These are phyloP conservation scores for Sabuloglossum arenarium DNA, from an alignment of 495 filamentous ascomycete species.

Conservation along the genomic window DNA sequence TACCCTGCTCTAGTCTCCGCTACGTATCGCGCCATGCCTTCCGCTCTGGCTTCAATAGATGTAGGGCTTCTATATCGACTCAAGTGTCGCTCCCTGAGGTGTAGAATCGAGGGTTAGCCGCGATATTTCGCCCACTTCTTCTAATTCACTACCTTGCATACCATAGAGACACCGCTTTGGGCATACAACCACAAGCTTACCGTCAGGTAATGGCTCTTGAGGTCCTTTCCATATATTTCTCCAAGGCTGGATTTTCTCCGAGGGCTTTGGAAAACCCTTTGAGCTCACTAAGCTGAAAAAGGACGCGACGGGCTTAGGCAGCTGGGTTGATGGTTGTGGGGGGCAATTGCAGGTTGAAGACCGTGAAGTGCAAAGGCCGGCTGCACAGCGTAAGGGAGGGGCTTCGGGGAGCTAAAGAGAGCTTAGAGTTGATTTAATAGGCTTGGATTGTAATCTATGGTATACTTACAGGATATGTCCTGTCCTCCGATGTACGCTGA, in stretches of 20 bases:
- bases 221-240: not conserved
- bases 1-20: too few relatives aligned
- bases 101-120: not conserved
- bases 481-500: too few relatives aligned
- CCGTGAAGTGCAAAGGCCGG: too few relatives aligned
- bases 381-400: too few relatives aligned
- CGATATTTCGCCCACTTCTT: not conserved
- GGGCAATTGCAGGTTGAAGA: not conserved
- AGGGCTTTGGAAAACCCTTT: not conserved
- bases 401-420: too few relatives aligned
- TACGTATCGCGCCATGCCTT: too few relatives aligned
- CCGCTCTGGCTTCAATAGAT: too few relatives aligned
- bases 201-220: not conserved
- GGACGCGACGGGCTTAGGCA: not conserved
- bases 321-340: not conserved
- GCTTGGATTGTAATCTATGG: too few relatives aligned
- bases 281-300: not conserved
- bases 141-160: not conserved
- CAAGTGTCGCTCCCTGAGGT: not conserved
- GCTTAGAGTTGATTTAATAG: too few relatives aligned
- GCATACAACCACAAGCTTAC: not conserved
- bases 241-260: not conserved
- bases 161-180: not conserved
- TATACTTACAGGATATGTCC: too few relatives aligned
- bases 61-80: not conserved